Evolutionary conservation across 2,329 filamentous ascomycete genomes (phyloP), one percentile per base, ranked within the genome.

Genomic region (Corniculantispora saksenae): DNA sequence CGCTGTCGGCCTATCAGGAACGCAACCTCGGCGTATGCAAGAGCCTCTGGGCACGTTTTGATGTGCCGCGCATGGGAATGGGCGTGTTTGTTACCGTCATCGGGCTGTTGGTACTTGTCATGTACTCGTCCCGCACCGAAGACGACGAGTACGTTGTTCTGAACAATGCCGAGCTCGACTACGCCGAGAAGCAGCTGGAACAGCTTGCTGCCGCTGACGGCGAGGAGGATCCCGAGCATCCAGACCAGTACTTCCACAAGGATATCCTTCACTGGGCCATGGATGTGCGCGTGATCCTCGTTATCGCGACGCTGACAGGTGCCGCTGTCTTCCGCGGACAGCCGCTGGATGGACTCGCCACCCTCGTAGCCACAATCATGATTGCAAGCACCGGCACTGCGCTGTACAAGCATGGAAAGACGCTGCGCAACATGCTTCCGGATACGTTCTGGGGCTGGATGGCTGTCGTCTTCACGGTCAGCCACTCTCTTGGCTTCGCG

Each of bases 401-500:
- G 59, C 78, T 85, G 6, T 76, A 82, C 27, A 77, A 78, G 9
- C 65, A 74, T 45, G 79, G 81, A 40, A 82, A 81, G 70, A 78
- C 76, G 12, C 64, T 87, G 21, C 69, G 75, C 38, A 84, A 84
- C 66, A 74, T 92, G 43, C 70, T 93, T 12, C 94, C 93, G 0
- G 86, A 79, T n/a, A 91, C 87, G 0, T 80, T 94, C 62, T 99
- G 94, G 94, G 91, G 93, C n/a, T 94, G 92, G 89, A 81, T 97
- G 66, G 89, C 92, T 7, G 81, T 92, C 29, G 75, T 94, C 17
- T 93, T 97, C 70, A 93, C 93, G 0, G 76, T 93, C n/a, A 88
- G 91, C 67, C 92, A 97, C 73, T 96, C 93, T n/a, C 82, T 92
- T 60, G 94, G 95, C 9, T 99, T 98, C 75, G 94, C 94, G 0